These are phyloP conservation scores for Camelina sativa DNA, from an alignment of 345 rosid genomes.

Conservation along the genomic window DNA sequence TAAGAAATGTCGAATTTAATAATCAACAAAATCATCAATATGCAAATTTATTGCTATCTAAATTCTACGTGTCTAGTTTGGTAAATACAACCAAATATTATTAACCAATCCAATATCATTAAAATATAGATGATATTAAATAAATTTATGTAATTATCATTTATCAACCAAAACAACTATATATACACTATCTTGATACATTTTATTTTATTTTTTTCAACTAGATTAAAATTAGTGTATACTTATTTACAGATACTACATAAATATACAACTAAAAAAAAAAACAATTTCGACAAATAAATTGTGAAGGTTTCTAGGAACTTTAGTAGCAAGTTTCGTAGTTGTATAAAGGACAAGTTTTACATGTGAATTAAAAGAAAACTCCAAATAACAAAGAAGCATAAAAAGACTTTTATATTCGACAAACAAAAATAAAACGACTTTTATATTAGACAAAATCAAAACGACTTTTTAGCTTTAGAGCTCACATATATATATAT, in stretches of 20 bases:
- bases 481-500: neutral
- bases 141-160: constrained; percentile 26
- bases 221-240: neutral
- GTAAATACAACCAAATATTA: constrained; percentile 23
- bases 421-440: constrained; percentile 9
- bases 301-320: neutral
- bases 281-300: neutral
- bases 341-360: too few relatives aligned
- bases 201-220: neutral
- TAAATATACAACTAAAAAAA: too few relatives aligned
- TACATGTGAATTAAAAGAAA: constrained; percentile 28
- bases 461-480: constrained; percentile 23
- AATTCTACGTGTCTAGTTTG: constrained; percentile 24
- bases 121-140: neutral
- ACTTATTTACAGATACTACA: too few relatives aligned
- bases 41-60: neutral
- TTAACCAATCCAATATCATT: neutral
- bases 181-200: neutral
- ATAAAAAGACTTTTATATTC: constrained; percentile 13
- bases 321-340: neutral
- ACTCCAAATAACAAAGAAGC: neutral
- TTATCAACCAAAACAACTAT: constrained; percentile 7
- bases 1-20: constrained; percentile 21
- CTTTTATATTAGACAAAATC: constrained; percentile 16
- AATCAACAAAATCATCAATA: constrained; percentile 12